Evolutionary conservation across 371 early-diverging fungal species (phyloP).

Genomic region (Mucor sp.): DNA sequence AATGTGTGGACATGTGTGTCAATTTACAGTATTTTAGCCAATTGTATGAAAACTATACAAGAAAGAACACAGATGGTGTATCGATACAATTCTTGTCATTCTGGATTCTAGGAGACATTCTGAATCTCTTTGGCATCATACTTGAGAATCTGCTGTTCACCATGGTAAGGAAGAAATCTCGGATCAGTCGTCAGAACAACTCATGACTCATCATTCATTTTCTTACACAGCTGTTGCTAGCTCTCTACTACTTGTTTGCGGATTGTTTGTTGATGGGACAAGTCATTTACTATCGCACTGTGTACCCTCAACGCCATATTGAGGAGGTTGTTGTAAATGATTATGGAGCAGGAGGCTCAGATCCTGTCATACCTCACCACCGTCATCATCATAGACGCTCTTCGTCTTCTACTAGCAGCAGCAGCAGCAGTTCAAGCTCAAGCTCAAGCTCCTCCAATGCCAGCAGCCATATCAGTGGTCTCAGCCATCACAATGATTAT

Average conservation of each 20-base stretch:
- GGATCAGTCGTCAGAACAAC: neutral
- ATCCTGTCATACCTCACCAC: neutral
- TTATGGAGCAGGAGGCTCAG: slow-evolving; percentile 1
- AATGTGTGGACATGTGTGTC: neutral
- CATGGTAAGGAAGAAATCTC: slow-evolving; percentile 50
- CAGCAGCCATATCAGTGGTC: neutral
- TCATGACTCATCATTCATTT: slow-evolving; percentile 10
- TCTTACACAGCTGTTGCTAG: slow-evolving; percentile 39
- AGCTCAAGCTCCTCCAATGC: neutral
- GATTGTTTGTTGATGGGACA: slow-evolving; percentile 56
- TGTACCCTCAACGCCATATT: slow-evolving; percentile 10
- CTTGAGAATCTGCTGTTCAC: slow-evolving; percentile 73
- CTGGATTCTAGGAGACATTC: slow-evolving; percentile 85
- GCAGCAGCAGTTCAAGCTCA: no score
- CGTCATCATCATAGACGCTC: neutral
- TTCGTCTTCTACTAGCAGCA: neutral
- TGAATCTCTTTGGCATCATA: slow-evolving; percentile 77
- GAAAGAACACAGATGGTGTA: slow-evolving; percentile 66
- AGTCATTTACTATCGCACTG: slow-evolving; percentile 55
- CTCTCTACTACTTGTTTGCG: slow-evolving; percentile 51
- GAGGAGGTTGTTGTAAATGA: slow-evolving; percentile 19
- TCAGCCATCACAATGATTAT: neutral
- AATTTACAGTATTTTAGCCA: slow-evolving; percentile 44
- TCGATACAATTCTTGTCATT: slow-evolving; percentile 68
- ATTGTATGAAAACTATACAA: slow-evolving; percentile 63